Evolutionary conservation across 306 rosid species (phyloP), one percentile per base, ranked within the genome.

Genomic region (Vigna hirtella): DNA sequence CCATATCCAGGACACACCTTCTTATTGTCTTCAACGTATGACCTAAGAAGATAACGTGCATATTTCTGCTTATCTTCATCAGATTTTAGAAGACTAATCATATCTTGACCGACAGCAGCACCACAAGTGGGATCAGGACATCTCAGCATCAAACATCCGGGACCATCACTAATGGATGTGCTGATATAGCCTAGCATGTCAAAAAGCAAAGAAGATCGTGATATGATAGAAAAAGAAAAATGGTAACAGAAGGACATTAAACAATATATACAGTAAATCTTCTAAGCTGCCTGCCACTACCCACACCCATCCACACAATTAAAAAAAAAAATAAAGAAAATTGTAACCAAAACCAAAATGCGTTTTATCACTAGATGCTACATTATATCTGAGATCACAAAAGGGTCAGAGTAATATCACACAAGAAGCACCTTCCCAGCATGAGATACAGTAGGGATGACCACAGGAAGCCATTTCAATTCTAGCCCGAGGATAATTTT

Each of bases 121-220:
- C 83, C 86, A 68, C 97, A 93, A 74, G 87, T 43, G 15, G 96
- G 97, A 80, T 85, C 87, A 43, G 97, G 97, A 85, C 97, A 93
- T 87, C 83, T 90, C 85, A 93, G 88, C 79, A 53, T 62, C 87
- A 93, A 87, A 77, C 97, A 93, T 78, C 96, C 97, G 0, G 92
- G 93, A 40, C 97, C 96, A 55, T 87, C 97, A 48, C 83, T 86
- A 62, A 93, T 89, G 52, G 96, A 85, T 65, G 89, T 93, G 76
- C 88, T 52, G 69, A 93, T 83, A 84, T 90, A 93, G 15, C 92
- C 88, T 81, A 72, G 34, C 74, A 62, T 42, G 38, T 32, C 51
- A 48, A 66, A 72, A 77, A 26, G 47, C 55, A 67, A 14, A 66
- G 18, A 77, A 59, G 53, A 72, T 34, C 50, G 68, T 72, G 16